Base-by-base conservation (phyloP, 495 filamentous ascomycete genomes). In the Amphirosellinia nigrospora region DNA sequence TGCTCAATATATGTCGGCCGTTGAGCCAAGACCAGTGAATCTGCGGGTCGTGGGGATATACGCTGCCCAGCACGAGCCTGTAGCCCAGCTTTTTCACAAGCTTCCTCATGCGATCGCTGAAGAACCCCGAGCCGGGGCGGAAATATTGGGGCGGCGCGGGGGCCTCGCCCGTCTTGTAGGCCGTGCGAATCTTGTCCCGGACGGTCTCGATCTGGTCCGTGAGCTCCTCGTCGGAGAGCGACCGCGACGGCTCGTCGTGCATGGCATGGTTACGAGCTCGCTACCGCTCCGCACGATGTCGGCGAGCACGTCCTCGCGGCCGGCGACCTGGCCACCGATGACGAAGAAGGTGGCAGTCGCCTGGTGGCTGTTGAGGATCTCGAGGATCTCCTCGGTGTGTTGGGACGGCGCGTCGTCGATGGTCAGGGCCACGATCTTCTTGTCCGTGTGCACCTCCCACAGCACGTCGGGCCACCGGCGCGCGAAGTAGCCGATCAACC, bases 11-110 rank as follows among this genome's bases (percentile, higher is more conserved):
- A 83, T 96, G 93, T 63, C 81, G 83, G n/a, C 91, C 89, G 82
- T 97, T 97, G 64, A 94, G 64, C 71, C 83, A 83, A 75, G 85
- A 80, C 73, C 83, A 90, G 26, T 79, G 79, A 41, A 97, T 88
- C 82, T 94, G 92, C 56, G 93, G 87, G 79, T 97, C 93, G 80
- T 96, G 93, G 16, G 93, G 93, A 78, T 94, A 96, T 38, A 96
- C 90, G 76, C 88, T 90, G 16, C 93, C 93, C 39, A 97, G 80
- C 19, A 94, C 91, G 3, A 94, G 73, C 50, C 83, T 75, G 76
- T 92, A 93, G 0, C 89, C 89, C 53, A 93, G 64, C 56, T 72
- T 77, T 23, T 74, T 70, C 15, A 92, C 78, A 10, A 89, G 74
- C 23, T 78, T 78, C 11, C 89, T 81, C 87, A 96, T 92, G 8